Conservation (phyloP, 2,329 filamentous ascomycete genomes). For the Epicoccum sorghinum region DNA sequence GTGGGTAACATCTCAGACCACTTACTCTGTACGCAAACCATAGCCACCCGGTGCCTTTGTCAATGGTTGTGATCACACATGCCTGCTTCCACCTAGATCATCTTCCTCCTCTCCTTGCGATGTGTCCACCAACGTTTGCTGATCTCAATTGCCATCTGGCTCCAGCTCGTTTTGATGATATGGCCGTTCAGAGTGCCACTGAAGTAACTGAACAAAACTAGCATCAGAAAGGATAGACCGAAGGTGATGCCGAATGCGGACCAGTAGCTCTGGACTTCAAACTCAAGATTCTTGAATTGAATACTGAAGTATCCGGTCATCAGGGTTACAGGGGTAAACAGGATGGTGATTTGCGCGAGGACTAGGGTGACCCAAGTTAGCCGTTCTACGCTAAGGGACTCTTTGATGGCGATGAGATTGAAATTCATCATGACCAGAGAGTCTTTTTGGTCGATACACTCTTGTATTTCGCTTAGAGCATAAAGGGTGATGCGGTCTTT, state of each 20-base stretch:
- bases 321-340: conserved; percentile 76
- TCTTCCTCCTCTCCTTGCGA: conserved; percentile 30
- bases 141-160: conserved; percentile 35
- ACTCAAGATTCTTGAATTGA: conserved; percentile 66
- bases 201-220: conserved; percentile 64
- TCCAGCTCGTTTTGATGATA: conserved; percentile 56
- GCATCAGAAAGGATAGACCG: conserved; percentile 61
- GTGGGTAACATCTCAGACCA: too few relatives aligned
- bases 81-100: not conserved
- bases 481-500: conserved; percentile 65
- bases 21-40: not conserved
- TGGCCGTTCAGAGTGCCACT: conserved; percentile 62
- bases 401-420: conserved; percentile 77
- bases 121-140: conserved; percentile 34
- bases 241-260: conserved; percentile 69
- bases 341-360: conserved; percentile 74
- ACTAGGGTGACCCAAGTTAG: conserved; percentile 74
- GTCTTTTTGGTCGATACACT: conserved; percentile 72
- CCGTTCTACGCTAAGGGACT: conserved; percentile 73
- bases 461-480: conserved; percentile 66
- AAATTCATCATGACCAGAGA: conserved; percentile 75
- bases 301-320: conserved; percentile 78
- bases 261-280: conserved; percentile 71
- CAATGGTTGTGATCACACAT: too few relatives aligned
- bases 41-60: not conserved